Conservation (phyloP, 106 monocot genomes). For the Narthecium ossifragum region DNA sequence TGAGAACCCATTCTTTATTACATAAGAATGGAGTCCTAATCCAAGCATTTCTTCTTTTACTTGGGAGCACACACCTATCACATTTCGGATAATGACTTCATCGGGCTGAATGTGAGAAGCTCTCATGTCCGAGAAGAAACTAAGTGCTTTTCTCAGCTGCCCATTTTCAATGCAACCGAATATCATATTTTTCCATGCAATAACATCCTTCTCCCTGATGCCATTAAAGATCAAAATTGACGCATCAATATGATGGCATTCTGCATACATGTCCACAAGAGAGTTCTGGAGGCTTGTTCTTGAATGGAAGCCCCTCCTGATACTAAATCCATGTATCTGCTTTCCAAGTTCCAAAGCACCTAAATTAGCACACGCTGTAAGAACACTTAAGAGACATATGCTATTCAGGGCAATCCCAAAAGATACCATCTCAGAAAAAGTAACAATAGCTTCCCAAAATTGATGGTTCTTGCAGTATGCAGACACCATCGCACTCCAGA, state of each 20-base stretch:
- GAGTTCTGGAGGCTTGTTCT: conserved; percentile 33
- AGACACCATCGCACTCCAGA: conserved; percentile 38
- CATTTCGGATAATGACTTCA: conserved; percentile 18
- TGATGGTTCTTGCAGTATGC: conserved; percentile 26
- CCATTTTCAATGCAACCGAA: conserved; percentile 22
- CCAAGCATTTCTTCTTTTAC: conserved; percentile 14
- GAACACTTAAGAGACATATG: conserved; percentile 25
- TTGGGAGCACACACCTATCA: conserved; percentile 17
- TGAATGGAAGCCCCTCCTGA: conserved; percentile 15
- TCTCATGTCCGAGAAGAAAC: conserved; percentile 39
- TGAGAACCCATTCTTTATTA: conserved; percentile 20
- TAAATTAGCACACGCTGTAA: conserved; percentile 33
- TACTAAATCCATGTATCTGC: conserved; percentile 33
- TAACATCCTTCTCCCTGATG: conserved; percentile 23
- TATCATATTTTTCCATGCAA: conserved; percentile 50
- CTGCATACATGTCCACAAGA: conserved; percentile 36
- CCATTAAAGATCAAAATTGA: conserved; percentile 21
- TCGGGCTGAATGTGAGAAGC: conserved; percentile 13
- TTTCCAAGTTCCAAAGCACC: conserved; percentile 18
- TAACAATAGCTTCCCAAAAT: conserved; percentile 21
- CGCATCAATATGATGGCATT: conserved; percentile 18
- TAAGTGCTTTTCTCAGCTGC: conserved; percentile 5
- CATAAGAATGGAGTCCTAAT: conserved; percentile 33
- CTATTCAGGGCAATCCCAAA: conserved; percentile 14
- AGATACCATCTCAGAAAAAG: conserved; percentile 27